Evolutionary conservation across 1,284 basidiomycete species (phyloP).

Genomic region (Cryptococcus sp.): DNA sequence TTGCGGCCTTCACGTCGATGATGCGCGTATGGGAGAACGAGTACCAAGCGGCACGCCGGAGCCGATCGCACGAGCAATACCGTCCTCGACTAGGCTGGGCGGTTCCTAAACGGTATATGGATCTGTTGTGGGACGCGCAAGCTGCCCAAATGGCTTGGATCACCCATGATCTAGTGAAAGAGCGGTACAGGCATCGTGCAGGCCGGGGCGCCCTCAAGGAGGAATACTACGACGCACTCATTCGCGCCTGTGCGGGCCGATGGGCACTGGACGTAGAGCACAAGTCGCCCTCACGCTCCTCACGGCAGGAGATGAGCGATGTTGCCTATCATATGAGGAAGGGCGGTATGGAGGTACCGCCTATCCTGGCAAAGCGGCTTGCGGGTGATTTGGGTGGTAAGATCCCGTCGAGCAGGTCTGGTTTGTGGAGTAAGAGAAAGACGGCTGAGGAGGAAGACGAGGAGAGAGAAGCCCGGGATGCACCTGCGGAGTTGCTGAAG

Average conservation of each 20-base stretch:
- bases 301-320: constrained; percentile 16
- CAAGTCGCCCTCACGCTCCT: neutral
- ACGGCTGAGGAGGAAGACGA: neutral
- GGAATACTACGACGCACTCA: constrained; percentile 25
- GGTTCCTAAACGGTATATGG: neutral
- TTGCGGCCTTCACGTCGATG: constrained; percentile 35
- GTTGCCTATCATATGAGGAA: constrained; percentile 20
- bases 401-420: neutral
- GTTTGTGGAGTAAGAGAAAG: neutral
- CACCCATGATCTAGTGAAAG: constrained; percentile 7
- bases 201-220: constrained; percentile 7
- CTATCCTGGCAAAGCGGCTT: constrained; percentile 1
- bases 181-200: constrained; percentile 1
- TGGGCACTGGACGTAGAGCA: constrained; percentile 20
- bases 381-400: neutral
- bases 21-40: constrained; percentile 31
- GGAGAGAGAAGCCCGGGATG: neutral
- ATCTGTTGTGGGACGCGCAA: constrained; percentile 11
- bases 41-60: neutral
- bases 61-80: neutral
- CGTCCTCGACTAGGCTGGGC: constrained; percentile 11
- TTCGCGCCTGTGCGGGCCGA: constrained; percentile 17
- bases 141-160: constrained; percentile 21
- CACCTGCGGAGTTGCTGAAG: constrained; percentile 7
- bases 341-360: constrained; percentile 14